These are phyloP conservation scores for Kurtzmaniella fragi DNA, from an alignment of 805 yeast species.

Conservation along the genomic window DNA sequence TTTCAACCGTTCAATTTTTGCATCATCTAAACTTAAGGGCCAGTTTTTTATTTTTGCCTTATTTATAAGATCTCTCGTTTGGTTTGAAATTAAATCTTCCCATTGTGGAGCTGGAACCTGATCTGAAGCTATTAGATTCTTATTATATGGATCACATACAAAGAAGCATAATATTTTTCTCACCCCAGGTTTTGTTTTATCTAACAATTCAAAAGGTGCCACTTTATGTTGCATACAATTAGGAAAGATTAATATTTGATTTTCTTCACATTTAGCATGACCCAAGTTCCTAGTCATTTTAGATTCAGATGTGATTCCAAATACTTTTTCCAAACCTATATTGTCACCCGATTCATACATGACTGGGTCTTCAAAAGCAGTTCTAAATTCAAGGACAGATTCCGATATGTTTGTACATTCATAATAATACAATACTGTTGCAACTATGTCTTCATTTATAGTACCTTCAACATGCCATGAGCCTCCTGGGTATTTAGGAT, in stretches of 20 bases:
- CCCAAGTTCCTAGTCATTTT: constrained; percentile 17
- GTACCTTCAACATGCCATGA: constrained; percentile 34
- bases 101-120: constrained; percentile 35
- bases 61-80: not conserved
- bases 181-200: constrained; percentile 30
- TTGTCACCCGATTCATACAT: constrained; percentile 26
- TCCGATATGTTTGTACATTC: constrained; percentile 25
- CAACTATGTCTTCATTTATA: constrained; percentile 27
- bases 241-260: constrained; percentile 32
- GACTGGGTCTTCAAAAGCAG: constrained; percentile 14
- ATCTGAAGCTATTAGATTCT: constrained; percentile 19
- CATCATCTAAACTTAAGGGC: constrained; percentile 18
- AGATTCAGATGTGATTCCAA: constrained; percentile 19
- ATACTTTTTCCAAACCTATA: constrained; percentile 12
- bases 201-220: constrained; percentile 31
- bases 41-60: constrained; percentile 4
- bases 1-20: constrained; percentile 20
- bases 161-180: constrained; percentile 38
- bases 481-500: constrained; percentile 26
- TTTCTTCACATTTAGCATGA: constrained; percentile 16
- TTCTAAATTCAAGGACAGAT: constrained; percentile 19
- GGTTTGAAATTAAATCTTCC: not conserved
- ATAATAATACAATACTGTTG: constrained; percentile 29
- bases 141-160: constrained; percentile 30
- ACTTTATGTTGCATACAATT: constrained; percentile 36